Percentiles rank a stretch among this genome's conserved stretches.
These are phyloP conservation scores for Ustulina deusta DNA, from an alignment of 2,329 filamentous ascomycete genomes.

Conservation along the genomic window DNA sequence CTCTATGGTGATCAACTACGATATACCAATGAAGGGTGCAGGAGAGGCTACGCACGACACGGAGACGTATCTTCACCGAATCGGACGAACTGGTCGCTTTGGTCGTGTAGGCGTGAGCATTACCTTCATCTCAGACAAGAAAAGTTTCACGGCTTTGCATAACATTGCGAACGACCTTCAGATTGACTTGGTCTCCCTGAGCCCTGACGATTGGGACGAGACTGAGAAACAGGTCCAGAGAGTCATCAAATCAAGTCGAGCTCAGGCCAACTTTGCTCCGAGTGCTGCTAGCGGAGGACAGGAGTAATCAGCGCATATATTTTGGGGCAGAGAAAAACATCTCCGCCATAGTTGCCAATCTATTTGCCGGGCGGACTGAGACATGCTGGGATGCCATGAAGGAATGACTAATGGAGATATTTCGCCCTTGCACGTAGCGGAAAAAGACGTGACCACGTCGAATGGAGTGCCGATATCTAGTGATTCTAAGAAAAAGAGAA, in stretches of 20 bases:
- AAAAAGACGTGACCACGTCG: background rate
- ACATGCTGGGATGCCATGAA: slow-evolving; percentile 25
- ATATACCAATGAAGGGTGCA: slow-evolving; percentile 79
- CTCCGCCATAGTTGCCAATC: background rate
- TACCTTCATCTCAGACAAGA: slow-evolving; percentile 89
- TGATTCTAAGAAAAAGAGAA: slow-evolving; percentile 9
- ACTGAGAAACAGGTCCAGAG: slow-evolving; percentile 86
- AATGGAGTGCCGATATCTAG: slow-evolving; percentile 13
- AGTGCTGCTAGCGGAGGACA: slow-evolving; percentile 38
- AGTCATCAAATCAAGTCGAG: slow-evolving; percentile 79
- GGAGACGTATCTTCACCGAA: slow-evolving; percentile 97
- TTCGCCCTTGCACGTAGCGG: slow-evolving; percentile 19
- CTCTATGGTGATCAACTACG: slow-evolving; percentile 99
- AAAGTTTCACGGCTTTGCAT: slow-evolving; percentile 82
- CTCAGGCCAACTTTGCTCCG: slow-evolving; percentile 66
- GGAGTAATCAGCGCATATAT: background rate
- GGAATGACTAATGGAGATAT: slow-evolving; percentile 32
- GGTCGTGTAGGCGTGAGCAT: slow-evolving; percentile 96
- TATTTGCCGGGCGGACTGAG: background rate
- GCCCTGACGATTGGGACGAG: slow-evolving; percentile 89
- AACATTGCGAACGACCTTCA: slow-evolving; percentile 84
- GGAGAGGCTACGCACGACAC: slow-evolving; percentile 87
- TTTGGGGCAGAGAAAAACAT: background rate
- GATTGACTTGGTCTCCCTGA: slow-evolving; percentile 83
- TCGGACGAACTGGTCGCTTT: slow-evolving; percentile 95